Base-by-base conservation (phyloP, 805 yeast genomes). In the Debaryomyces hansenii region DNA sequence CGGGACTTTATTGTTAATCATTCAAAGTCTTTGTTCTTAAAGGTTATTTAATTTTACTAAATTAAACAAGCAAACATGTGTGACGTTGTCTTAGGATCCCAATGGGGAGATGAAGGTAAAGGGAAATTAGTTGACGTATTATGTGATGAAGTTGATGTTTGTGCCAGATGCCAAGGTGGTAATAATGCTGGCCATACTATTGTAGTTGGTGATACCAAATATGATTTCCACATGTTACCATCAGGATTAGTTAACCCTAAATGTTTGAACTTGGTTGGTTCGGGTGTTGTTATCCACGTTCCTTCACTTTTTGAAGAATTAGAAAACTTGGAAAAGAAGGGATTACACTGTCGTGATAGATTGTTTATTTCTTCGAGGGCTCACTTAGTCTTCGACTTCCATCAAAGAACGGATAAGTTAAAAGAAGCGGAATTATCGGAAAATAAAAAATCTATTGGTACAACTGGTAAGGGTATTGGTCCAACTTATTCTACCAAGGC, bases 41-140 rank as follows among this genome's bases (percentile, higher is more conserved):
- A 29, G n/a, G 20, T 21, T 15, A 39, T 21, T 9, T 27, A n/a
- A 7, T 31, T 31, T 14, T 24, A 31, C 14, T 12, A 40, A 35
- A 39, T 24, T 24, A 39, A 36, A n/a, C 27, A 18, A 24, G 12
- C 33, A 29, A 50, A 18, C 14, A 85, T 85, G 91, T 85, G 88
- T 67, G 87, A 85, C 74, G 98, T 94, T 54, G 99, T 94, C 45
- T 79, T 94, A 61, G 99, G 99, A 49, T 77, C 98, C 71, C 99
- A 94, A 73, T 94, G 99, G 99, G 99, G 99, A 54, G 99, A 94
- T 66, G 99, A 94, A 82, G 99, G 99, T 66, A 94, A 94, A 67
- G 99, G 99, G 48, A 94, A 94, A 71, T 80, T 94, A 48, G 99
- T 94, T 41, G 99, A 94, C 67, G 76, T 94, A 46, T 79, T 94